Conservation (phyloP, 371 early-diverging fungal genomes). For the Mortierella sp. region DNA sequence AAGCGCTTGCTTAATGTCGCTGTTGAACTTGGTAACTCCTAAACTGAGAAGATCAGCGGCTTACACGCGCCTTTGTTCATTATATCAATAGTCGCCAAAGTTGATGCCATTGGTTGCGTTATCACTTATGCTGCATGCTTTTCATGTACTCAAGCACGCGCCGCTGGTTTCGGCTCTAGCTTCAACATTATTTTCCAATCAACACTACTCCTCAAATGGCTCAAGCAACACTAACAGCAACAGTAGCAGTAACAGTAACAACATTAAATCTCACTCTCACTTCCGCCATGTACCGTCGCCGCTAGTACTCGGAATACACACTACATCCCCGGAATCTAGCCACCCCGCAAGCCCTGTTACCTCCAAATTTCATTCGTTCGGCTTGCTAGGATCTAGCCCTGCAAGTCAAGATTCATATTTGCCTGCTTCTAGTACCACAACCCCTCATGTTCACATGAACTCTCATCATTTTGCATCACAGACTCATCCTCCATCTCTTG, state of each 20-base stretch:
- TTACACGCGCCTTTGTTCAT: neutral
- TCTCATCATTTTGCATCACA: constrained; percentile 6
- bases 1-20: neutral
- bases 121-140: constrained; percentile 54
- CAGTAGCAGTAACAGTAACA: constrained; percentile 13
- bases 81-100: constrained; percentile 25
- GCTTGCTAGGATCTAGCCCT: constrained; percentile 44
- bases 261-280: constrained; percentile 6
- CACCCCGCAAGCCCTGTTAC: constrained; percentile 51
- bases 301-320: constrained; percentile 19
- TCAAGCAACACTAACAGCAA: constrained; percentile 10
- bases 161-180: constrained; percentile 53
- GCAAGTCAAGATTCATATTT: constrained; percentile 21
- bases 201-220: constrained; percentile 14
- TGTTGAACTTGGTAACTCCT: neutral
- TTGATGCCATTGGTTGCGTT: constrained; percentile 49
- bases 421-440: neutral
- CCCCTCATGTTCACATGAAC: constrained; percentile 12
- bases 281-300: constrained; percentile 22
- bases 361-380: constrained; percentile 52
- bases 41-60: neutral
- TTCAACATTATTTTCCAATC: constrained; percentile 55
- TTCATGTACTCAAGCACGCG: constrained; percentile 56
- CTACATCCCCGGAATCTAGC: constrained; percentile 44
- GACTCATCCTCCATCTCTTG: neutral